phyloP scores from a whole-genome alignment of 2,329 filamentous ascomycete genomes.

The Aspergillus pseudonomiae region DNA sequence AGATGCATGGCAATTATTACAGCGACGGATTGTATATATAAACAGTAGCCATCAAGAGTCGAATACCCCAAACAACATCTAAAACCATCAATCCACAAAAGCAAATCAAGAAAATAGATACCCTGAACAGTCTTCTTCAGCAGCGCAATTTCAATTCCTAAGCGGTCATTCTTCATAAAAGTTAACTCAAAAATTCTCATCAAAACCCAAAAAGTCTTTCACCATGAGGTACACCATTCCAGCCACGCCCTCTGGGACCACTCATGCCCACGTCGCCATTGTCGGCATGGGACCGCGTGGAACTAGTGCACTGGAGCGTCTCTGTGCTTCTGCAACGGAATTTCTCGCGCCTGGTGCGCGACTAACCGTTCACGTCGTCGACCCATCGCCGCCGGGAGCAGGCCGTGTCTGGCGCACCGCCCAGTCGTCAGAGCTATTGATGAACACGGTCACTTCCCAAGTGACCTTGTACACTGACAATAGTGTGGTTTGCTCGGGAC shows the following conservation, averaged over 20 bases:
- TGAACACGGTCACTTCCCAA: slow-evolving; percentile 8
- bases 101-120: neutral
- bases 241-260: neutral
- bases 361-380: slow-evolving; percentile 5
- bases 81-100: neutral
- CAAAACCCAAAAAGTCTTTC: neutral
- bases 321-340: neutral
- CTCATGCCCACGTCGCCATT: neutral
- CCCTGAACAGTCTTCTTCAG: neutral
- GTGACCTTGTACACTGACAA: slow-evolving; percentile 1
- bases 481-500: neutral
- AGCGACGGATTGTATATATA: neutral
- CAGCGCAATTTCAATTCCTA: neutral
- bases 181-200: neutral
- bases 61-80: neutral
- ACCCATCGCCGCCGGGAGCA: slow-evolving; percentile 1
- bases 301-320: neutral
- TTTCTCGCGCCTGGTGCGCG: slow-evolving; percentile 1
- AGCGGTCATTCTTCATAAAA: neutral
- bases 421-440: slow-evolving; percentile 4
- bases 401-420: slow-evolving; percentile 6
- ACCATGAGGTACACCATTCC: neutral
- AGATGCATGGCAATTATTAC: neutral
- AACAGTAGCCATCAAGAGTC: neutral
- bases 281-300: neutral